Percentiles rank a stretch among this genome's conserved stretches.
These are phyloP conservation scores for Alternaria tenuissima DNA, from an alignment of 2,329 filamentous ascomycete genomes.

Conservation along the genomic window DNA sequence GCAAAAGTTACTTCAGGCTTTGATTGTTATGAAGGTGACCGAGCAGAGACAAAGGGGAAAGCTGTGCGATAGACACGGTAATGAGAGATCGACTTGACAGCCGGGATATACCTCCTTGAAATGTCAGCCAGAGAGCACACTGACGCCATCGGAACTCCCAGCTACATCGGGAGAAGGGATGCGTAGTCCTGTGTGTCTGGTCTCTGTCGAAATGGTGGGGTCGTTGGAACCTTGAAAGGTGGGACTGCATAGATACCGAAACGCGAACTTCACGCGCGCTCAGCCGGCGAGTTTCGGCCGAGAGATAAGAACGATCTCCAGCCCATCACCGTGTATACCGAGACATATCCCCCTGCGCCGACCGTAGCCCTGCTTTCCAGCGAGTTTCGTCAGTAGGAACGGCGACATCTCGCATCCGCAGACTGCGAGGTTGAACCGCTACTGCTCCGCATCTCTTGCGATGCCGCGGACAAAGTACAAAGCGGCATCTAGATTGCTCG, in stretches of 20 bases:
- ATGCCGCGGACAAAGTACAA: constrained; percentile 19
- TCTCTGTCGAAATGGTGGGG: constrained; percentile 1
- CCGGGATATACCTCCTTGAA: neutral
- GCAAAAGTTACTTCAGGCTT: too few relatives aligned
- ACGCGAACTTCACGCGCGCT: constrained; percentile 22
- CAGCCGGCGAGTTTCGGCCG: constrained; percentile 20
- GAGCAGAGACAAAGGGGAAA: too few relatives aligned
- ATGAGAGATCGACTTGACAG: neutral
- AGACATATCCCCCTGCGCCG: constrained; percentile 16
- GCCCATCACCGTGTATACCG: constrained; percentile 14
- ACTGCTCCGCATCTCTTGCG: constrained; percentile 22
- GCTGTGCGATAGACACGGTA: neutral
- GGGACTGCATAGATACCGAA: constrained; percentile 1
- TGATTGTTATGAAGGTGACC: too few relatives aligned
- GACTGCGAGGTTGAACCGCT: constrained; percentile 39
- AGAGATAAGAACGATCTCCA: constrained; percentile 26
- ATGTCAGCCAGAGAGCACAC: neutral
- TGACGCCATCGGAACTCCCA: neutral
- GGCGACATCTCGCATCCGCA: constrained; percentile 45
- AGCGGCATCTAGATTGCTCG: constrained; percentile 22
- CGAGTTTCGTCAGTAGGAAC: constrained; percentile 27
- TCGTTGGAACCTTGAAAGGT: neutral
- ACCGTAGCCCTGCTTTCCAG: constrained; percentile 23
- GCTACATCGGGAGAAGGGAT: constrained; percentile 31
- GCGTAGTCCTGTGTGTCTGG: constrained; percentile 8